phyloP scores from a whole-genome alignment of 2,329 filamentous ascomycete species.

The Lachnellula occidentalis region DNA sequence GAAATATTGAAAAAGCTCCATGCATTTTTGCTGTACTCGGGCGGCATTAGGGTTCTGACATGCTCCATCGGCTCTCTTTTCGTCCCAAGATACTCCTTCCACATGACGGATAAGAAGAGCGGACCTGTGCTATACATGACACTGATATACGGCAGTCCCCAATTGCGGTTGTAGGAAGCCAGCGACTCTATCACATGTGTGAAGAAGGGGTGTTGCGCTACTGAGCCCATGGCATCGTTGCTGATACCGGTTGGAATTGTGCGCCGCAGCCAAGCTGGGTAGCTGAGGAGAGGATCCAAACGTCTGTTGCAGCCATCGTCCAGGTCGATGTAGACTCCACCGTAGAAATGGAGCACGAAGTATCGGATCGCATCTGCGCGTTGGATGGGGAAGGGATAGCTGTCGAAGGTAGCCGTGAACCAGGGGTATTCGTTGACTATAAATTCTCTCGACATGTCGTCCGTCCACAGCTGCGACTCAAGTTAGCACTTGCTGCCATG shows the following conservation, averaged over 20 bases:
- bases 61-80: slow-evolving; percentile 44
- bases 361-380: slow-evolving; percentile 75
- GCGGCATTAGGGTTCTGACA: slow-evolving; percentile 62
- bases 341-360: slow-evolving; percentile 71
- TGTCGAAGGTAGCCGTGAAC: slow-evolving; percentile 70
- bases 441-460: slow-evolving; percentile 63
- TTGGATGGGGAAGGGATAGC: slow-evolving; percentile 70
- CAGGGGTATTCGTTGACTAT: slow-evolving; percentile 70
- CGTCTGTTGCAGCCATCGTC: slow-evolving; percentile 42
- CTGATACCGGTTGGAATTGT: slow-evolving; percentile 73
- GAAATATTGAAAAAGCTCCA: slow-evolving; percentile 65
- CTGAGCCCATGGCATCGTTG: slow-evolving; percentile 73
- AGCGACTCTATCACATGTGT: slow-evolving; percentile 61
- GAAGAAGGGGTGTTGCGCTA: slow-evolving; percentile 71
- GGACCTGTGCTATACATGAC: slow-evolving; percentile 77
- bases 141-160: slow-evolving; percentile 61
- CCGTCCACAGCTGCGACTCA: slow-evolving; percentile 63
- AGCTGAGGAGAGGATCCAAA: slow-evolving; percentile 58
- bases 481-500: neutral
- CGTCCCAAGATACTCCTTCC: slow-evolving; percentile 64
- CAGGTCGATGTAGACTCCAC: slow-evolving; percentile 76
- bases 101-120: slow-evolving; percentile 68
- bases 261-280: slow-evolving; percentile 64
- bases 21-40: slow-evolving; percentile 61
- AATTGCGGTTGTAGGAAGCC: slow-evolving; percentile 62